phyloP scores from a whole-genome alignment of 2,329 filamentous ascomycete genomes.

The Allantophomopsis cytisporea region DNA sequence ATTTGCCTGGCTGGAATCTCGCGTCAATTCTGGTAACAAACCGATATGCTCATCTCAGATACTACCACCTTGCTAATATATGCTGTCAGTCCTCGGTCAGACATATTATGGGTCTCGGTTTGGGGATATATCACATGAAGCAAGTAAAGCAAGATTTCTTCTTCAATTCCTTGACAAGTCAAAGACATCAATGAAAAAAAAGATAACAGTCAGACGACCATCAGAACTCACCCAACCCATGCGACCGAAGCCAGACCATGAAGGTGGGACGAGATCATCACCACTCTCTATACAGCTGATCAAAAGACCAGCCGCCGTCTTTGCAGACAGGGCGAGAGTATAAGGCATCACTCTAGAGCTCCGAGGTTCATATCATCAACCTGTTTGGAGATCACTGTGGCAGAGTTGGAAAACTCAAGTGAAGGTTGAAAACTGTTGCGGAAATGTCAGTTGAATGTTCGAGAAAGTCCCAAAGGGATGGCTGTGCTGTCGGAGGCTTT shows the following conservation, averaged over 20 bases:
- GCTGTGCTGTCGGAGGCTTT: too few species aligned
- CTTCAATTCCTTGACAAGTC: constrained; percentile 33
- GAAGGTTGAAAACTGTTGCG: too few species aligned
- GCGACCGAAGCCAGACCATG: constrained; percentile 64
- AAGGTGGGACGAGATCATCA: constrained; percentile 85
- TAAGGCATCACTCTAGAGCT: constrained; percentile 74
- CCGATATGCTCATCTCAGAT: too few species aligned
- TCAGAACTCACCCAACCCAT: constrained; percentile 66
- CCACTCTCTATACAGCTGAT: constrained; percentile 65
- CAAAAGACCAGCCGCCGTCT: constrained; percentile 35
- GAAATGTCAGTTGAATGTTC: too few species aligned
- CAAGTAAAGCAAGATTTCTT: constrained; percentile 23
- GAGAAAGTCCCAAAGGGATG: too few species aligned
- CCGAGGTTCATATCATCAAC: constrained; percentile 86
- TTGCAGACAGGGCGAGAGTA: constrained; percentile 47
- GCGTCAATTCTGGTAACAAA: too few species aligned
- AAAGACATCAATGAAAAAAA: constrained; percentile 39
- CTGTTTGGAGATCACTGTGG: constrained; percentile 83
- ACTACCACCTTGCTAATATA: too few species aligned
- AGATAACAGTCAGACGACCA: constrained; percentile 85
- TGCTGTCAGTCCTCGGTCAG: too few species aligned
- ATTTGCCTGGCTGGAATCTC: too few species aligned
- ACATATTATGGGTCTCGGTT: too few species aligned
- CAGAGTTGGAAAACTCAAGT: constrained; percentile 17
- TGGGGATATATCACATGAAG: too few species aligned